These are phyloP conservation scores for Fusarium sp. DNA, from an alignment of 2,329 filamentous ascomycete genomes.

Conservation along the genomic window DNA sequence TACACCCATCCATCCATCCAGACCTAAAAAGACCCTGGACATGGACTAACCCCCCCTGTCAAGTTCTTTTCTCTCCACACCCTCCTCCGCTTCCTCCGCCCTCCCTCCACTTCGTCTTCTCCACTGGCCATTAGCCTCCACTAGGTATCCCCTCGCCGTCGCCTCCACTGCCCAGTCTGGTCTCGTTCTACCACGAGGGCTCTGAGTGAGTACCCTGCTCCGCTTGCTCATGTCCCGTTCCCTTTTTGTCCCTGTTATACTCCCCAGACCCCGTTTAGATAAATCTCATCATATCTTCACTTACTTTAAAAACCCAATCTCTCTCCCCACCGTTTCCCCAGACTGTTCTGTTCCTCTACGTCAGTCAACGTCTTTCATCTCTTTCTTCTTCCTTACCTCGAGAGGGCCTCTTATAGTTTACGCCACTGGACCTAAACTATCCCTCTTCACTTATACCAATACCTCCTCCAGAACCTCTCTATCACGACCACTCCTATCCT, in stretches of 20 bases:
- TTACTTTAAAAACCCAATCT: slow-evolving; percentile 43
- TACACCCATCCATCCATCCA: slow-evolving; percentile 26
- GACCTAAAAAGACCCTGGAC: slow-evolving; percentile 31
- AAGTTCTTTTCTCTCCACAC: slow-evolving; percentile 31
- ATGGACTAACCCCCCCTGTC: slow-evolving; percentile 23
- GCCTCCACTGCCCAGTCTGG: slow-evolving; percentile 21
- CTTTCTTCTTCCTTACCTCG: neutral
- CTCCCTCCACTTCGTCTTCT: slow-evolving; percentile 37
- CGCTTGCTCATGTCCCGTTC: neutral
- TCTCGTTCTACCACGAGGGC: slow-evolving; percentile 6
- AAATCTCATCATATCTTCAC: slow-evolving; percentile 32
- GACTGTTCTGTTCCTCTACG: slow-evolving; percentile 27
- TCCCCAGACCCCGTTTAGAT: slow-evolving; percentile 23
- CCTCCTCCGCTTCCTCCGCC: slow-evolving; percentile 36
- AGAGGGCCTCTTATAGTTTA: neutral
- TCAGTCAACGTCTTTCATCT: slow-evolving; percentile 13
- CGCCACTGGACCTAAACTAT: neutral
- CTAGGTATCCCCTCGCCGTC: slow-evolving; percentile 6
- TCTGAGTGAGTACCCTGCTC: slow-evolving; percentile 23
- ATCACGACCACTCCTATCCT: neutral
- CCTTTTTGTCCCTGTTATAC: slow-evolving; percentile 17
- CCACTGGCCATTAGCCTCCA: slow-evolving; percentile 24
- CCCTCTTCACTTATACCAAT: neutral
- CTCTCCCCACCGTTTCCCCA: slow-evolving; percentile 35
- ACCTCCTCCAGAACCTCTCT: neutral